These are phyloP conservation scores for Xylaria palmicola DNA, from an alignment of 495 filamentous ascomycete species.

Conservation along the genomic window DNA sequence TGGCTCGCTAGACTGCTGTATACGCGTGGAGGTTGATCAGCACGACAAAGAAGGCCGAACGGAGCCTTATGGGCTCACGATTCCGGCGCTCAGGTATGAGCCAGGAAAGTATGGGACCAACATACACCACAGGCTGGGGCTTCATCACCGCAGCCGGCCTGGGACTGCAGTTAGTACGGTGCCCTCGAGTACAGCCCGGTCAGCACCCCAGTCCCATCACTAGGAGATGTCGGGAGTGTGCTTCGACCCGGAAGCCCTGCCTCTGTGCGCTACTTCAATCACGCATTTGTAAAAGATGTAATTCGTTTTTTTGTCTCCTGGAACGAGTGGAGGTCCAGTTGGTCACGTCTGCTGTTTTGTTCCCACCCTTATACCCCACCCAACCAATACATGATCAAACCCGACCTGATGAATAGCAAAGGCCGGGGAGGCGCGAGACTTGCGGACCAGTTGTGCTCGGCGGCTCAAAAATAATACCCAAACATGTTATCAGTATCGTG, in stretches of 20 bases:
- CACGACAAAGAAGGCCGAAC: conserved; percentile 62
- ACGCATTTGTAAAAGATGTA: neutral
- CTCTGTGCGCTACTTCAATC: neutral
- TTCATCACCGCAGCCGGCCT: conserved; percentile 30
- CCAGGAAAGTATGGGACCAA: conserved; percentile 31
- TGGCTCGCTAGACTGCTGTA: conserved; percentile 65
- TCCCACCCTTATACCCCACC: conserved; percentile 2
- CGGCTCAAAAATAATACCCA: conserved; percentile 7
- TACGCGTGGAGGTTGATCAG: conserved; percentile 70
- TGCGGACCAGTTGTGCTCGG: neutral
- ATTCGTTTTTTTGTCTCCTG: neutral
- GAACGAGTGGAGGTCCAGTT: neutral
- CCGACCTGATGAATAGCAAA: neutral
- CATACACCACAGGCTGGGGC: conserved; percentile 22
- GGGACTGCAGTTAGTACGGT: conserved; percentile 23
- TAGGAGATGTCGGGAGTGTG: conserved; percentile 8
- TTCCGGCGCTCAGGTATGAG: conserved; percentile 45
- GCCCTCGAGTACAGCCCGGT: conserved; percentile 27
- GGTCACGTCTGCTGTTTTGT: neutral
- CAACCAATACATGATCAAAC: neutral
- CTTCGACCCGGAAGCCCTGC: neutral
- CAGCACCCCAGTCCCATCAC: conserved; percentile 23
- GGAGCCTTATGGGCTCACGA: conserved; percentile 66
- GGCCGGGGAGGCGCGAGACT: neutral
- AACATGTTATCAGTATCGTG: neutral